Base-by-base conservation (phyloP, 345 rosid genomes). In the Camelina neglecta region DNA sequence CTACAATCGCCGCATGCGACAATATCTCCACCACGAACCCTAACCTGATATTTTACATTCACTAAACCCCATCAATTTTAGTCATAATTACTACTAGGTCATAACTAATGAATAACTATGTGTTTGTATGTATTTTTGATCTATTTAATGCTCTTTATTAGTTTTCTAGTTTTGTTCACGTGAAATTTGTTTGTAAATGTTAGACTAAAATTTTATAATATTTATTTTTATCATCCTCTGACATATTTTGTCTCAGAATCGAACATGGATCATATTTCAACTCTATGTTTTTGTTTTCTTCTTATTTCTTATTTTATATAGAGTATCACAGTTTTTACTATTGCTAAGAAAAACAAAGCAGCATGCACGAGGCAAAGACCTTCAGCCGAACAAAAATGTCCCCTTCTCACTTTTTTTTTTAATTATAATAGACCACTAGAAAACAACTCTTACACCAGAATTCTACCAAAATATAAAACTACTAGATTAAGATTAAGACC, bases 21-120 rank as follows among this genome's bases (percentile, higher is more conserved):
- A 93, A 84, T 67, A 93, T 89, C 65, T 93, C 98, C 88, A 93
- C 98, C 23, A 93, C 77, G 54, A 93, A 91, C 74, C 98, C 98
- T 82, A 93, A 79, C 84, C 98, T 91, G 88, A 83, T 69, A 23
- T 47, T 48, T 60, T n/a, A 16, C 26, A 59, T 59, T 36, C 61
- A 56, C 60, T 18, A 18, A 18, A 49, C 0, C 4, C 9, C 4
- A 47, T 47, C 8, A 47, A n/a, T 6, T n/a, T 47, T n/a, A 45
- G 3, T 45, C 48, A 44, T 44, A 44, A 13, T 13, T 12, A 44
- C 8, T 33, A 35, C 38, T 35, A 35, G 38, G 38, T 6, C 9
- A 5, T 47, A n/a, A n/a, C 7, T 29, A 29, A 0, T 4, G 31
- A 29, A 47, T 47, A 15, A 47, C 20, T 53, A 11, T 23, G 33